Evolutionary conservation across 257 asterid genomes (phyloP).

Genomic region (Ligustrum vulgare): DNA sequence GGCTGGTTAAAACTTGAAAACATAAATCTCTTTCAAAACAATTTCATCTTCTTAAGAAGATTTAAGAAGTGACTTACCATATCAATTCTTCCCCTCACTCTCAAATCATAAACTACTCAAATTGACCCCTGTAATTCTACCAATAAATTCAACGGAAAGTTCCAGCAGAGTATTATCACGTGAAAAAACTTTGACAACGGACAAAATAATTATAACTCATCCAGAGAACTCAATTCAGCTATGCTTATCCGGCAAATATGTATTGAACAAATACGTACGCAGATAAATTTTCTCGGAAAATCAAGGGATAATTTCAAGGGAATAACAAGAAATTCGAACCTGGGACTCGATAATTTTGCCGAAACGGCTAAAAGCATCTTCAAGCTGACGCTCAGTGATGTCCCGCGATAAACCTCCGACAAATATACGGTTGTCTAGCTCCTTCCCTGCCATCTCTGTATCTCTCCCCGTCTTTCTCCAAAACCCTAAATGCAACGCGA

Average conservation of each 20-base stretch:
- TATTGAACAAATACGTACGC: background rate
- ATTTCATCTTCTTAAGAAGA: background rate
- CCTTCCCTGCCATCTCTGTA: conserved; percentile 71
- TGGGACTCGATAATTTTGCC: conserved; percentile 88
- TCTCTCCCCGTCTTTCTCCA: background rate
- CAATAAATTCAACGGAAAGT: background rate
- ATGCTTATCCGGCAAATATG: background rate
- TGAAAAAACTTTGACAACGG: background rate
- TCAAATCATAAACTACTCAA: background rate
- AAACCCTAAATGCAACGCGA: conserved; percentile 13
- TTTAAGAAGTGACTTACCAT: background rate
- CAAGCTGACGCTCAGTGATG: conserved; percentile 89
- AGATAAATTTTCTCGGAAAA: background rate
- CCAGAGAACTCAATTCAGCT: background rate
- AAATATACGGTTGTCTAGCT: conserved; percentile 77
- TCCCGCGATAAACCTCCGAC: conserved; percentile 91
- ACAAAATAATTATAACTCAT: background rate
- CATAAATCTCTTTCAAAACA: background rate
- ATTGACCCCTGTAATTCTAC: background rate
- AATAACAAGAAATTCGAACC: conserved; percentile 43
- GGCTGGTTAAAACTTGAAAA: background rate
- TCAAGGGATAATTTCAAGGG: background rate
- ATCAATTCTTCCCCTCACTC: background rate
- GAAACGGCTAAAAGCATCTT: conserved; percentile 72
- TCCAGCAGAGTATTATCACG: background rate